phyloP scores from a whole-genome alignment of 768 basidiomycete genomes.

The Boletales sp. region DNA sequence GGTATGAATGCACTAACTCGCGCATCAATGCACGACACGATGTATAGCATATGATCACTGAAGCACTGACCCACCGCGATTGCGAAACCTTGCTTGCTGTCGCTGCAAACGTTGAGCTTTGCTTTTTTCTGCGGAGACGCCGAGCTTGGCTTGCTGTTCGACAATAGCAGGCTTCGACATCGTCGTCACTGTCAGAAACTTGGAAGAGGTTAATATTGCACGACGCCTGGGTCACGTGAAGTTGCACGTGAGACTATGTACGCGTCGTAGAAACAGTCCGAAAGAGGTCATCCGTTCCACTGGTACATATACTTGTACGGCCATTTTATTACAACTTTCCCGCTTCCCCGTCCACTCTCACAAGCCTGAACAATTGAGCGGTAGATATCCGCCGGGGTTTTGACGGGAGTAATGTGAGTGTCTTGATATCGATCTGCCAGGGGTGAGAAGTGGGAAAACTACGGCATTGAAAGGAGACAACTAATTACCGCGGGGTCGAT shows the following conservation, averaged over 20 bases:
- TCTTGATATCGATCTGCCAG: background rate
- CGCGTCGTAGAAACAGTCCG: too few species aligned
- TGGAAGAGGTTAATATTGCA: too few species aligned
- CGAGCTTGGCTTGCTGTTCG: constrained; percentile 22
- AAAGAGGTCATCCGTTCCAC: too few species aligned
- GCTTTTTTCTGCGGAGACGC: constrained; percentile 52
- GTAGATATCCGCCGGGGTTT: background rate
- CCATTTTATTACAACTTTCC: too few species aligned
- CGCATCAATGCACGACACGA: background rate
- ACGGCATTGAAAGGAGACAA: background rate
- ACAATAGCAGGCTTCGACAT: too few species aligned
- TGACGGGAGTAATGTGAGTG: background rate
- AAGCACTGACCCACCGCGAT: constrained; percentile 57
- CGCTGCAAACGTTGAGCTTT: constrained; percentile 56
- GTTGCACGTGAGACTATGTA: too few species aligned
- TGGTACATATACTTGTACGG: too few species aligned
- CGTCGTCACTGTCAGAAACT: too few species aligned
- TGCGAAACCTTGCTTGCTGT: constrained; percentile 63
- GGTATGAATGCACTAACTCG: constrained; percentile 50
- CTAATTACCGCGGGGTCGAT: background rate
- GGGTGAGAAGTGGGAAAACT: too few species aligned
- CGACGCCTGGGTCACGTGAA: too few species aligned
- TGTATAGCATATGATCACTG: background rate
- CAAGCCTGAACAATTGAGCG: background rate
- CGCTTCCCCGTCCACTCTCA: background rate